Conservation (phyloP, 2,329 filamentous ascomycete genomes). For the Blastomyces parvus region DNA sequence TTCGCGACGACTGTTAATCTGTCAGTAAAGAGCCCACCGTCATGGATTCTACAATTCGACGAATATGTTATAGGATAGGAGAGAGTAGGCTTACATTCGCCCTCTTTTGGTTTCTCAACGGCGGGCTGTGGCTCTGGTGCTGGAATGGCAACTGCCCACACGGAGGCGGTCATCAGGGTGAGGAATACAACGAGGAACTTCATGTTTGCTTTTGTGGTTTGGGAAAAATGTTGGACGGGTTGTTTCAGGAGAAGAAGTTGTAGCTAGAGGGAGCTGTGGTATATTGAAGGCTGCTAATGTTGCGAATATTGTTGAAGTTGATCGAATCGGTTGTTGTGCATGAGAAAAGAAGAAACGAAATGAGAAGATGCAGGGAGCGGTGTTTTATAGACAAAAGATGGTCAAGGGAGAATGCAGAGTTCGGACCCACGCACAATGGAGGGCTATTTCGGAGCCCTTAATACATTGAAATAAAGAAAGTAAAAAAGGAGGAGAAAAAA, state of each 20-base stretch:
- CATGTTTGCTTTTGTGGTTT: conserved; percentile 32
- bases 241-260: conserved; percentile 14
- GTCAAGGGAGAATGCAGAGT: neutral
- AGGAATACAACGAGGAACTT: conserved; percentile 39
- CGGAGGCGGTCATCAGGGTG: conserved; percentile 33
- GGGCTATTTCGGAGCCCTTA: neutral
- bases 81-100: neutral
- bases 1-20: conserved; percentile 20
- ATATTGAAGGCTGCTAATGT: neutral
- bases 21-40: conserved; percentile 21
- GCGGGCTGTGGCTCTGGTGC: conserved; percentile 2
- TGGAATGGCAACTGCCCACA: conserved; percentile 24
- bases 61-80: conserved; percentile 22
- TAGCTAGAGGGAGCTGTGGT: conserved; percentile 7
- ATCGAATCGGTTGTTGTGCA: neutral
- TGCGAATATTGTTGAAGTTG: neutral
- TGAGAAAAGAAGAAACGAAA: neutral
- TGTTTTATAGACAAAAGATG: conserved; percentile 6
- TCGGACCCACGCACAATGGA: neutral
- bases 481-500: neutral
- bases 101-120: conserved; percentile 5
- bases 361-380: neutral
- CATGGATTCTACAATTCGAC: conserved; percentile 20
- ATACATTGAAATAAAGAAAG: conserved; percentile 9
- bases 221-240: conserved; percentile 11